A percentile compares a stretch with the other conserved stretches of the same genome.
Evolutionary conservation across 805 yeast species (phyloP).

Genomic region (Ogataea wickerhamii): DNA sequence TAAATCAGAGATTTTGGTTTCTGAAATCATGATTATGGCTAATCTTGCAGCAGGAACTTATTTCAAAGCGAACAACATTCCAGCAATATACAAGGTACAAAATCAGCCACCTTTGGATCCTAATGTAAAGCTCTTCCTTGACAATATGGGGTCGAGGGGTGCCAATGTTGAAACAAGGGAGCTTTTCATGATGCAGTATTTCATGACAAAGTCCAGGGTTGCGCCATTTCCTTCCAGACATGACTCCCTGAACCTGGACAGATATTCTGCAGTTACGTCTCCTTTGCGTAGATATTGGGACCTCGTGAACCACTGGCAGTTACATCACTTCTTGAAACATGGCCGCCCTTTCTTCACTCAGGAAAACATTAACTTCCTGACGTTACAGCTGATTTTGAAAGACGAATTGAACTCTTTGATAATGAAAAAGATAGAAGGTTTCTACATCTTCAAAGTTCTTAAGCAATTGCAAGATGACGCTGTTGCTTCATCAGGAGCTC

Average conservation of each 20-base stretch:
- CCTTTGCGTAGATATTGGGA: conserved; percentile 86
- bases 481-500: conserved; percentile 18
- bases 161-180: conserved; percentile 36
- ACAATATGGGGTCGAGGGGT: conserved; percentile 20
- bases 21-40: conserved; percentile 81
- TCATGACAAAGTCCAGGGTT: conserved; percentile 51
- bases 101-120: conserved; percentile 22
- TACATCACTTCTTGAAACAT: conserved; percentile 42
- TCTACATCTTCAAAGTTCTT: conserved; percentile 31
- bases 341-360: conserved; percentile 31
- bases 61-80: conserved; percentile 41
- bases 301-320: conserved; percentile 73
- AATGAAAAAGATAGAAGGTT: conserved; percentile 23
- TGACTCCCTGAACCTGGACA: conserved; percentile 56
- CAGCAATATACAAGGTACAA: conserved; percentile 47
- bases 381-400: conserved; percentile 43
- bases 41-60: conserved; percentile 57
- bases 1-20: conserved; percentile 61
- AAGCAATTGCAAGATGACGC: conserved; percentile 21
- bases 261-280: conserved; percentile 77
- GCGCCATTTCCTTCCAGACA: conserved; percentile 48
- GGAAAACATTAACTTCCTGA: conserved; percentile 34
- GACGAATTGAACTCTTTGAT: conserved; percentile 36
- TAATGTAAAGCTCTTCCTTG: conserved; percentile 19
- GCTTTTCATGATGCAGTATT: conserved; percentile 39